Percentiles rank a stretch among this genome's conserved stretches.
These are phyloP conservation scores for Penicillium macrosclerotiorum DNA, from an alignment of 495 filamentous ascomycete genomes.

Conservation along the genomic window DNA sequence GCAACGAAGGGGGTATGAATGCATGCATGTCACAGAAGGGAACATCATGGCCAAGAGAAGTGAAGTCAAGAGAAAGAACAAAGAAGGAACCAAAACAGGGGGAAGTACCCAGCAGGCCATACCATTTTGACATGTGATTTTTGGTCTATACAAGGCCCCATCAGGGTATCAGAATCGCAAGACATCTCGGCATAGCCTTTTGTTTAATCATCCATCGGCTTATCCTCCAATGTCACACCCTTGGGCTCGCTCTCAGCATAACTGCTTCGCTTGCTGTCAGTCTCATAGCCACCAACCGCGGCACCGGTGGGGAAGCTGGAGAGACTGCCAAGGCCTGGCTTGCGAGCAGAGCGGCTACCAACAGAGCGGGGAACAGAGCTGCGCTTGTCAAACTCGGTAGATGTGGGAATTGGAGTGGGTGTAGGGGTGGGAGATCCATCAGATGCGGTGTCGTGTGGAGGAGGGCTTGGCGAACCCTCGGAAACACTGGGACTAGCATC, in stretches of 20 bases:
- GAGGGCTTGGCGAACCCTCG: slow-evolving; percentile 30
- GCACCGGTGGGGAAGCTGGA: slow-evolving; percentile 37
- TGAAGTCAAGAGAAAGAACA: background rate
- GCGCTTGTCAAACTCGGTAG: slow-evolving; percentile 44
- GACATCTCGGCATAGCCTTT: background rate
- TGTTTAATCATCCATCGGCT: slow-evolving; percentile 77
- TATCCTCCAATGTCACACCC: slow-evolving; percentile 78
- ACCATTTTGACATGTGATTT: background rate
- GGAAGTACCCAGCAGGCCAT: background rate
- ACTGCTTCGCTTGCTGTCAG: slow-evolving; percentile 48
- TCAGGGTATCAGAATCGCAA: background rate
- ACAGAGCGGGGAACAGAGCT: slow-evolving; percentile 41
- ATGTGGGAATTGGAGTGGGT: slow-evolving; percentile 29
- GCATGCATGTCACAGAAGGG: background rate
- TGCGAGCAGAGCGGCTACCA: slow-evolving; percentile 32
- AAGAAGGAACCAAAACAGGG: background rate
- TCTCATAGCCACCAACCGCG: slow-evolving; percentile 27
- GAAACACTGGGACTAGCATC: slow-evolving; percentile 37
- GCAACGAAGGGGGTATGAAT: slow-evolving; percentile 1
- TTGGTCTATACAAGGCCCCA: slow-evolving; percentile 14
- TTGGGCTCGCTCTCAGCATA: slow-evolving; percentile 45
- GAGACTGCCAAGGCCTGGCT: slow-evolving; percentile 42
- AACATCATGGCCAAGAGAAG: background rate
- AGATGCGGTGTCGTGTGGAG: slow-evolving; percentile 29
- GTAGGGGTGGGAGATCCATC: slow-evolving; percentile 43